Evolutionary conservation across 2,329 filamentous ascomycete species (phyloP), one percentile per base, ranked within the genome.

Genomic region (Diaporthe vaccinii): DNA sequence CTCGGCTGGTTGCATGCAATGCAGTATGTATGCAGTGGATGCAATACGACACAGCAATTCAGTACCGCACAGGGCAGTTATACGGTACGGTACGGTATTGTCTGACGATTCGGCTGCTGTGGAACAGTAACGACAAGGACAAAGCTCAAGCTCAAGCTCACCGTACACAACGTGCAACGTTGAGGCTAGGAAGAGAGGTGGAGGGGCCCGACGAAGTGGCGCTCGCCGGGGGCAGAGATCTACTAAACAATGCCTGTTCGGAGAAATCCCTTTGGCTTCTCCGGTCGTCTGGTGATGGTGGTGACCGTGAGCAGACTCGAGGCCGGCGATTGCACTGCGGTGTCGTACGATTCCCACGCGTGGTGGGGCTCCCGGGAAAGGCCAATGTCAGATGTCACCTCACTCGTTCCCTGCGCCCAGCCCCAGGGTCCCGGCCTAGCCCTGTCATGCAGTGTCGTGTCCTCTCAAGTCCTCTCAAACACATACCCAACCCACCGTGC

Each of bases 321-420:
- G 65, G 15, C 49, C 49, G 65, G 65, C 49, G 34, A 55, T 55
- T 22, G 65, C 65, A 41, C 34, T 49, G 39, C 49, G 51, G 46
- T 9, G 65, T 69, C 65, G 65, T 69, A 69, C 65, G 65, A 69
- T 69, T 69, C 39, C 70, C 70, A 73, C 58, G 46, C 31, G 0
- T n/a, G 59, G 46, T 46, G 53, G n/a, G 41, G 69, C 31, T 59
- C 39, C 20, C 25, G 68, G 28, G 39, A 28, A 31, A 46, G 65
- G 15, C 25, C 41, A 36, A 46, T 62, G 62, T 73, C 70, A 65
- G 70, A 65, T 65, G 71, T 73, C 71, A 73, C 71, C 71, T 72
- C 70, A 72, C 39, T 25, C 39, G 31, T 53, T 46, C 41, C 49
- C 22, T 69, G 17, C 12, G 61, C 57, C 57, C 57, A 61, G 57